These are phyloP conservation scores for Corchorus olitorius DNA, from an alignment of 345 rosid species.

Conservation along the genomic window DNA sequence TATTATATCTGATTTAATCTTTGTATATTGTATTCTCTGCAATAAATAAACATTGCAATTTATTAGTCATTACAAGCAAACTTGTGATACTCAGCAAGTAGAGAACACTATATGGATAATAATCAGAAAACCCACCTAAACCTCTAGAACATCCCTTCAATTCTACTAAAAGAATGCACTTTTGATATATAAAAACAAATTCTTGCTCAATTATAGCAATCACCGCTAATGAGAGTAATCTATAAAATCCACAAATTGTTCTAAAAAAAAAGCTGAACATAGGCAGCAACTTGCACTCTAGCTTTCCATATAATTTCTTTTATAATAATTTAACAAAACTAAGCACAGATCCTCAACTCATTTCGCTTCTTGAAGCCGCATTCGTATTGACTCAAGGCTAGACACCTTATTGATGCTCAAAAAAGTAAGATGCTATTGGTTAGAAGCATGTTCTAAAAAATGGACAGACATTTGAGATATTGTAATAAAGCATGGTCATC, in stretches of 20 bases:
- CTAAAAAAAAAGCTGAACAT: not conserved
- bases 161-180: not conserved
- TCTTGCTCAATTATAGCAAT: not conserved
- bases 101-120: not conserved
- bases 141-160: not conserved
- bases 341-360: constrained; percentile 21
- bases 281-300: not conserved
- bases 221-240: not conserved
- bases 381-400: constrained; percentile 47
- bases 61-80: not conserved
- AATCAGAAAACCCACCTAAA: not conserved
- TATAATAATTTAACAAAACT: too few species aligned
- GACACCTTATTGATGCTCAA: constrained; percentile 69
- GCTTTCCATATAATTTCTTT: constrained; percentile 4
- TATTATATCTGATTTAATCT: constrained; percentile 87
- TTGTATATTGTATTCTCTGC: constrained; percentile 94
- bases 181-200: not conserved
- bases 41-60: constrained; percentile 9
- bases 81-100: not conserved
- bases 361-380: constrained; percentile 53
- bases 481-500: not conserved
- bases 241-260: not conserved
- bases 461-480: not conserved
- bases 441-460: not conserved
- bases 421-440: not conserved